phyloP scores from a whole-genome alignment of 495 filamentous ascomycete genomes.

The Penicillium bialowiezense region DNA sequence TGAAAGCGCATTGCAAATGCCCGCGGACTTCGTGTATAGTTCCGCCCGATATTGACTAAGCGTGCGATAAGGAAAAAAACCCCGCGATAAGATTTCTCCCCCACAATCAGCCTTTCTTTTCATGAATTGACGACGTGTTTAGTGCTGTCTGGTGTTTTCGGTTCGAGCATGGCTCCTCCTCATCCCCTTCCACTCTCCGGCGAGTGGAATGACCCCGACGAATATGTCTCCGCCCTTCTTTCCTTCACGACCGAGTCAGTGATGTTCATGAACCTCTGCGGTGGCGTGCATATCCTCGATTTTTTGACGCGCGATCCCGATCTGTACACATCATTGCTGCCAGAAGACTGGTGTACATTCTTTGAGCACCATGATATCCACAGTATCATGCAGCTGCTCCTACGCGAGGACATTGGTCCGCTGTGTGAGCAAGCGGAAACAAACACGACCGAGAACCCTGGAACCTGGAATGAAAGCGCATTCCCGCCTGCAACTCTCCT shows the following conservation, averaged over 20 bases:
- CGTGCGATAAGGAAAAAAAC: constrained; percentile 1
- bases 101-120: background rate
- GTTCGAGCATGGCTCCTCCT: constrained; percentile 16
- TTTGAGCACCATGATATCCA: constrained; percentile 67
- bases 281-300: constrained; percentile 92
- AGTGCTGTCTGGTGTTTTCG: background rate
- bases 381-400: constrained; percentile 71
- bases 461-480: constrained; percentile 50
- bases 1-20: too few relatives aligned
- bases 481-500: constrained; percentile 65
- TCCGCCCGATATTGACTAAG: background rate
- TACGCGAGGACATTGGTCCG: constrained; percentile 60
- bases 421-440: constrained; percentile 2
- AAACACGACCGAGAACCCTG: background rate
- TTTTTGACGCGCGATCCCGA: constrained; percentile 84
- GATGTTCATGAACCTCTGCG: constrained; percentile 82
- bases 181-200: constrained; percentile 56
- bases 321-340: constrained; percentile 74
- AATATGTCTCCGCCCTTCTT: constrained; percentile 77
- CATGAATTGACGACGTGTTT: background rate
- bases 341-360: constrained; percentile 76
- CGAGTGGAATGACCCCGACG: constrained; percentile 59
- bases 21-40: too few relatives aligned
- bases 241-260: constrained; percentile 71
- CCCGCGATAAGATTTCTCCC: constrained; percentile 5